These are phyloP conservation scores for Hemileccinum impolitum DNA, from an alignment of 768 basidiomycete genomes.

Conservation along the genomic window DNA sequence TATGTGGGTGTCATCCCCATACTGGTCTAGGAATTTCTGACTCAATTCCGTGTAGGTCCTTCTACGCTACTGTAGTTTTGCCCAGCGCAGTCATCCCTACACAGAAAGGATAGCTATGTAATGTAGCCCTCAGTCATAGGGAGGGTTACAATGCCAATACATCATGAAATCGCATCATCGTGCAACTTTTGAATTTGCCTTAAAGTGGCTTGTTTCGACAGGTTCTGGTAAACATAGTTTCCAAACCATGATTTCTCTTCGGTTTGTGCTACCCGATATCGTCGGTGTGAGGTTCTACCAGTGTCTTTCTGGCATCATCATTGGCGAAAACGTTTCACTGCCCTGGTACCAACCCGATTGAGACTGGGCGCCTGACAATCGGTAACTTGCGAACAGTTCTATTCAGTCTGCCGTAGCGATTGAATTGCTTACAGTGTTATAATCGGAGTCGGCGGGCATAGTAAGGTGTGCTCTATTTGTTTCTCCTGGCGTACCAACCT, in stretches of 20 bases:
- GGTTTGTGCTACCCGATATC: not conserved
- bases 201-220: slow-evolving; percentile 11
- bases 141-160: slow-evolving; percentile 16
- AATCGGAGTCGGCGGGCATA: slow-evolving; percentile 21
- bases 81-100: slow-evolving; percentile 1
- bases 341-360: not conserved
- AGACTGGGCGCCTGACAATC: slow-evolving; percentile 7
- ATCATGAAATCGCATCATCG: slow-evolving; percentile 9
- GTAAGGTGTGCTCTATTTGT: slow-evolving; percentile 22
- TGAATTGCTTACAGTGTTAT: slow-evolving; percentile 23
- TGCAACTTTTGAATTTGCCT: slow-evolving; percentile 4
- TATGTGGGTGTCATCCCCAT: slow-evolving; percentile 4
- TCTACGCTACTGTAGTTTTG: slow-evolving; percentile 2
- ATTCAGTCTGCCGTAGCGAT: slow-evolving; percentile 18
- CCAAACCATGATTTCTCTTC: not conserved
- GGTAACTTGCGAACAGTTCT: slow-evolving; percentile 9
- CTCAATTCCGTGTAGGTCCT: slow-evolving; percentile 1
- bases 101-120: slow-evolving; percentile 21
- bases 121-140: slow-evolving; percentile 17
- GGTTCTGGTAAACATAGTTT: slow-evolving; percentile 13
- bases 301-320: not conserved
- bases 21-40: not conserved
- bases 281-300: not conserved
- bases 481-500: slow-evolving; percentile 16
- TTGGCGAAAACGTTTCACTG: not conserved